These are phyloP conservation scores for Neofusicoccum cordaticola DNA, from an alignment of 2,329 filamentous ascomycete genomes.

Conservation along the genomic window DNA sequence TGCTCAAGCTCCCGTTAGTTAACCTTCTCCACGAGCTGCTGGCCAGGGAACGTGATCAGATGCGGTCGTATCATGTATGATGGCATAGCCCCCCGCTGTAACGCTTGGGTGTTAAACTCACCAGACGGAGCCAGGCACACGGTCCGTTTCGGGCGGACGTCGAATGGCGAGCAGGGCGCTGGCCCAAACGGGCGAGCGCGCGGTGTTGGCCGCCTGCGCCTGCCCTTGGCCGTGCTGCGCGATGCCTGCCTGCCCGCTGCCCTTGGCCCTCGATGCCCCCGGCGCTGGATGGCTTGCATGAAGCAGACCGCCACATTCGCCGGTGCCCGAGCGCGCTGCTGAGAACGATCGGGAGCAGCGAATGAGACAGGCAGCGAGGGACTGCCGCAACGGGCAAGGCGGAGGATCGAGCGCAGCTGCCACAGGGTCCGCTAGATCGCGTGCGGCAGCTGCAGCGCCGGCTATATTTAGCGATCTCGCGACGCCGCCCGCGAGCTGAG, in stretches of 20 bases:
- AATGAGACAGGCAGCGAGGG: conserved; percentile 11
- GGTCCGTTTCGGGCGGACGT: conserved; percentile 24
- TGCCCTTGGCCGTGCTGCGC: neutral
- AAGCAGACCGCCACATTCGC: conserved; percentile 17
- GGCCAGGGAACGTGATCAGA: conserved; percentile 27
- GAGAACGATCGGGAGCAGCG: conserved; percentile 9
- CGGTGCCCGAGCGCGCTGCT: conserved; percentile 8
- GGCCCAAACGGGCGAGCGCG: conserved; percentile 14
- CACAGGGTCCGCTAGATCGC: conserved; percentile 15
- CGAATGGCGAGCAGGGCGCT: conserved; percentile 13
- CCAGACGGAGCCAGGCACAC: conserved; percentile 25
- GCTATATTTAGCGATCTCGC: conserved; percentile 9
- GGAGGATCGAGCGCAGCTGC: conserved; percentile 14
- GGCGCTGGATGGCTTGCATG: conserved; percentile 17
- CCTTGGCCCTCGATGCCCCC: conserved; percentile 11
- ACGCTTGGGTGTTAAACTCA: conserved; percentile 32
- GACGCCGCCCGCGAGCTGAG: neutral
- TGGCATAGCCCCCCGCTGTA: conserved; percentile 39
- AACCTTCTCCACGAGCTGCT: conserved; percentile 17
- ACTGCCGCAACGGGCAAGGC: conserved; percentile 11
- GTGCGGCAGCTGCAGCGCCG: conserved; percentile 14
- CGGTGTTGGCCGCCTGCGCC: conserved; percentile 9
- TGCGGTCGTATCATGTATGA: conserved; percentile 23
- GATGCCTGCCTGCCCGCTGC: neutral
- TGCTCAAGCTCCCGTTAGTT: conserved; percentile 31